phyloP scores from a whole-genome alignment of 441 rosid genomes.

The Brassica hybrid region DNA sequence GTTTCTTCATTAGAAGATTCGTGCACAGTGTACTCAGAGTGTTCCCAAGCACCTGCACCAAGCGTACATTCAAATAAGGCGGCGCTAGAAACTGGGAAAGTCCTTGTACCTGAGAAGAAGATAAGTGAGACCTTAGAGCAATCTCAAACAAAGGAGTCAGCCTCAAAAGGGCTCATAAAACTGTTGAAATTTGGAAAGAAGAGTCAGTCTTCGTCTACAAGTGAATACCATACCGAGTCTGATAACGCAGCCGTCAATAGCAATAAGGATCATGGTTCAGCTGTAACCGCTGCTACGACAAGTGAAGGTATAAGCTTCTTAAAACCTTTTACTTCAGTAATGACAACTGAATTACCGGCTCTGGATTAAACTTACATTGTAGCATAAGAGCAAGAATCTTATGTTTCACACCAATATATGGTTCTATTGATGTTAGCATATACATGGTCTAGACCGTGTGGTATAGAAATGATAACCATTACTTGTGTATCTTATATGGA shows the following conservation, averaged over 20 bases:
- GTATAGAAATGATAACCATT: not conserved
- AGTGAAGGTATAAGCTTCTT: constrained; percentile 67
- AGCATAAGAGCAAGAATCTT: not conserved
- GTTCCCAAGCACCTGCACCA: constrained; percentile 65
- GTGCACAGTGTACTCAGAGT: constrained; percentile 58
- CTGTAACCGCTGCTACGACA: constrained; percentile 50
- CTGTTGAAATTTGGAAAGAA: constrained; percentile 90
- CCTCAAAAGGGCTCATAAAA: constrained; percentile 78
- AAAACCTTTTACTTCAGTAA: constrained; percentile 10
- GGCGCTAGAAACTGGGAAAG: constrained; percentile 54
- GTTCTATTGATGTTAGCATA: constrained; percentile 7
- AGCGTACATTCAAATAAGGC: constrained; percentile 47
- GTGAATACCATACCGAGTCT: constrained; percentile 53
- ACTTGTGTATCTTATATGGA: not conserved
- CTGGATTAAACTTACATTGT: not conserved
- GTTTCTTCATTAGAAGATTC: constrained; percentile 86
- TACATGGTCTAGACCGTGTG: not conserved
- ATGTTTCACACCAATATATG: constrained; percentile 10
- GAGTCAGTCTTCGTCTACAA: constrained; percentile 59
- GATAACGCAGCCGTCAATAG: constrained; percentile 50
- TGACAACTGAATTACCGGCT: not conserved
- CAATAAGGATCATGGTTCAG: constrained; percentile 60
- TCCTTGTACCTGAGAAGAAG: constrained; percentile 65
- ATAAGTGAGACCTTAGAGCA: constrained; percentile 67
- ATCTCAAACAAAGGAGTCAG: constrained; percentile 67